Conservation (phyloP, 768 basidiomycete genomes). For the Lactifluus piperatus region DNA sequence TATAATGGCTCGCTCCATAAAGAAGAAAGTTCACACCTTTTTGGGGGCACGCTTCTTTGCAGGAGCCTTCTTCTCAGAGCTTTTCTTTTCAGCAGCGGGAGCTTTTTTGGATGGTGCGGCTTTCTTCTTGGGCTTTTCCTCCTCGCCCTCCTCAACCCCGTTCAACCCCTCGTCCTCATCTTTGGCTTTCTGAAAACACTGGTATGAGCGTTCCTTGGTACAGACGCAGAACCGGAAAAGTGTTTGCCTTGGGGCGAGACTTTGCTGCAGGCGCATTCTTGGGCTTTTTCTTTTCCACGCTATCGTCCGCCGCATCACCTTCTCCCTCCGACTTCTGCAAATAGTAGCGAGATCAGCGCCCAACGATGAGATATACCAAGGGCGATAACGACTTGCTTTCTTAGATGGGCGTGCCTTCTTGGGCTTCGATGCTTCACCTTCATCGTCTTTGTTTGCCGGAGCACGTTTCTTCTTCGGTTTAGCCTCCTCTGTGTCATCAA, state of each 20-base stretch:
- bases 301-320: constrained; percentile 36
- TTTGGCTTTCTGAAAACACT: constrained; percentile 35
- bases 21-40: constrained; percentile 20
- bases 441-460: constrained; percentile 26
- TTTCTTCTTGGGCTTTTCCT: constrained; percentile 28
- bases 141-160: constrained; percentile 33
- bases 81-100: constrained; percentile 36
- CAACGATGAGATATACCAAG: neutral
- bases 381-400: constrained; percentile 14
- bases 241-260: constrained; percentile 7
- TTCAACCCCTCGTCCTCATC: constrained; percentile 42
- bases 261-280: constrained; percentile 43
- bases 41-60: constrained; percentile 37
- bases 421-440: constrained; percentile 29
- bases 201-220: neutral
- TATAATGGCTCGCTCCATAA: neutral
- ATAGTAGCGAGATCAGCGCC: neutral
- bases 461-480: constrained; percentile 24
- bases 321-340: constrained; percentile 25
- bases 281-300: constrained; percentile 42
- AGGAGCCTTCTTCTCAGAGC: constrained; percentile 39
- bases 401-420: constrained; percentile 26
- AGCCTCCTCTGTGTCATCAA: constrained; percentile 34
- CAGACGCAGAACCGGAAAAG: neutral
- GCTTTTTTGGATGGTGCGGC: constrained; percentile 23